phyloP scores from a whole-genome alignment of 78 protist species.

The Dictyostelium purpureum region DNA sequence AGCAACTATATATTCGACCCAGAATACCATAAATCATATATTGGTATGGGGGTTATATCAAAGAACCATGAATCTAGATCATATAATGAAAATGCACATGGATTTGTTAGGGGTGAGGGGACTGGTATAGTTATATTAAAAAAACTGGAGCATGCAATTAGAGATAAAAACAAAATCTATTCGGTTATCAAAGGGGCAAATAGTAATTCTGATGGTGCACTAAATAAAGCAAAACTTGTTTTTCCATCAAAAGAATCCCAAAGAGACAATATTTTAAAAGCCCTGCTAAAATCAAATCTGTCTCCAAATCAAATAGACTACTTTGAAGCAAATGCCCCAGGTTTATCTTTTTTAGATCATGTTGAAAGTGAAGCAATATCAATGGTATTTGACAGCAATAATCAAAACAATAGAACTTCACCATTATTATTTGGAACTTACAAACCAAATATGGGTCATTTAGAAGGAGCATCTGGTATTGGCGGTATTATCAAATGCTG shows the following conservation, averaged over 20 bases:
- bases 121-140: slow-evolving; percentile 60
- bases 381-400: neutral
- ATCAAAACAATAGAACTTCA: neutral
- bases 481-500: neutral
- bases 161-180: slow-evolving; percentile 40
- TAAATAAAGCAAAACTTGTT: neutral
- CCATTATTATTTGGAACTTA: neutral
- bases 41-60: slow-evolving; percentile 39
- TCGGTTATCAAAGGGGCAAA: slow-evolving; percentile 36
- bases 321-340: slow-evolving; percentile 74
- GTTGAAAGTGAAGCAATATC: slow-evolving; percentile 32
- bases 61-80: slow-evolving; percentile 66
- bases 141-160: neutral
- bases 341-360: slow-evolving; percentile 62
- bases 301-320: slow-evolving; percentile 45
- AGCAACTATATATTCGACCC: slow-evolving; percentile 70
- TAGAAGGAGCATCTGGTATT: slow-evolving; percentile 46
- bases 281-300: neutral
- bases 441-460: slow-evolving; percentile 46
- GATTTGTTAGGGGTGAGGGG: slow-evolving; percentile 92
- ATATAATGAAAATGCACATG: slow-evolving; percentile 85
- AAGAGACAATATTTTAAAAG: neutral
- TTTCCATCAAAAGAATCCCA: slow-evolving; percentile 6
- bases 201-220: slow-evolving; percentile 79
- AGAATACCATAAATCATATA: neutral